Percentiles rank a stretch among this genome's conserved stretches.
phyloP scores from a whole-genome alignment of 345 rosid species.

The Melaleuca quinquenervia region DNA sequence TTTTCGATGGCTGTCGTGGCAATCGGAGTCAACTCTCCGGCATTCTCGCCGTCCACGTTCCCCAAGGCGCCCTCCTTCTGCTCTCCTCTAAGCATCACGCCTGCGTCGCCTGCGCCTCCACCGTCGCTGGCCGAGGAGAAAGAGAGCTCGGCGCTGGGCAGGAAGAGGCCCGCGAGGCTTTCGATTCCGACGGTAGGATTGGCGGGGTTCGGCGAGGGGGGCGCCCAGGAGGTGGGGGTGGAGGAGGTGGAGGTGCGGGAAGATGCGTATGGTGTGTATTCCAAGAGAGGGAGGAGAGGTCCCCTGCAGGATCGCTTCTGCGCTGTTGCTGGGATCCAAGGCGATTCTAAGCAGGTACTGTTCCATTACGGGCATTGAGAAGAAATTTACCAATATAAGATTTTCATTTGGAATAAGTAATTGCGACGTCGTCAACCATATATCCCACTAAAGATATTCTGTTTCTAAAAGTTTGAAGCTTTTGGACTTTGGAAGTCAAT shows the following conservation, averaged over 20 bases:
- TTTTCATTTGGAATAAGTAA: not conserved
- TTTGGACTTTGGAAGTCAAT: not conserved
- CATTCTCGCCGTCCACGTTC: conserved; percentile 23
- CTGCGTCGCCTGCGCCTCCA: not conserved
- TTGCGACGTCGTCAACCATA: not conserved
- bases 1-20: conserved; percentile 11
- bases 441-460: not conserved
- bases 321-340: conserved; percentile 11
- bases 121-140: not conserved
- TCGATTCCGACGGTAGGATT: conserved; percentile 10
- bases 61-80: conserved; percentile 5
- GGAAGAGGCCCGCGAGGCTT: conserved; percentile 34
- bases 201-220: not conserved
- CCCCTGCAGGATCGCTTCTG: conserved; percentile 39
- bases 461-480: not conserved
- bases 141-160: conserved; percentile 7
- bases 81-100: not conserved
- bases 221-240: not conserved
- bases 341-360: conserved; percentile 19
- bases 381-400: not conserved
- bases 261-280: conserved; percentile 28
- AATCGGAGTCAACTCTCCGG: conserved; percentile 21
- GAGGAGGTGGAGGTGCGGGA: conserved; percentile 19
- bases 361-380: not conserved
- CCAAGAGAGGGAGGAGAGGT: conserved; percentile 33